Evolutionary conservation across 1,284 basidiomycete genomes (phyloP), one percentile per base, ranked within the genome.

Genomic region (Apiotrichum gracile): DNA sequence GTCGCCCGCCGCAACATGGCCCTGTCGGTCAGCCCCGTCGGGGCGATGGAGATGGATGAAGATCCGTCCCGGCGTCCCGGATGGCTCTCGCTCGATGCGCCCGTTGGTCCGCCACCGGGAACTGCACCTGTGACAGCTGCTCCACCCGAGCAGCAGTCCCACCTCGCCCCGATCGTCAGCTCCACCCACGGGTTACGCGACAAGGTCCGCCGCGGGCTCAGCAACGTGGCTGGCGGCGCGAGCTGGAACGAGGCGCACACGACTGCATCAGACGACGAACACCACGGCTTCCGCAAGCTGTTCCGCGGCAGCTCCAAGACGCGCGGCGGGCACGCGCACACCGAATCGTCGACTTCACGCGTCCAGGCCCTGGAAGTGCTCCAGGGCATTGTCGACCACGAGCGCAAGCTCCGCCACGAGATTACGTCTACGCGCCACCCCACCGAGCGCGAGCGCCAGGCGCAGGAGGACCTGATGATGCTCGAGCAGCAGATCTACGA

Each of bases 401-500:
- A 55, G 41, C 45, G 54, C 9, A 46, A 48, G 27, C 22, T 22
- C 7, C 39, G 47, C n/a, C 31, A 46, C 26, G 26, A 38, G 17
- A 25, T 51, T 5, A 37, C 34, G 22, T 16, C 31, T 8, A 34
- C 35, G 13, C 43, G 42, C n/a, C 47, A 42, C n/a, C 41, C 46
- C 2, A 48, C 54, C 0, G 35, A 48, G 4, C 43, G 51, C 9
- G 58, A 57, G 26, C 27, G 49, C 21, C 31, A 51, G 17, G 40
- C 52, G 1, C 44, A 50, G 37, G 44, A 49, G 40, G 44, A 49
- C 4, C 24, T 52, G 6, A 24, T 25, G 8, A 22, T 37, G 21
- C 38, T 61, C 34, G 59, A 61, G 43, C 24, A 22, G 3, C 35
- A 57, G 44, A 43, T 61, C 16, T 61, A 57, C 41, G 37, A 26